Conservation (phyloP, 805 yeast species). For the Yamadazyma sp. region DNA sequence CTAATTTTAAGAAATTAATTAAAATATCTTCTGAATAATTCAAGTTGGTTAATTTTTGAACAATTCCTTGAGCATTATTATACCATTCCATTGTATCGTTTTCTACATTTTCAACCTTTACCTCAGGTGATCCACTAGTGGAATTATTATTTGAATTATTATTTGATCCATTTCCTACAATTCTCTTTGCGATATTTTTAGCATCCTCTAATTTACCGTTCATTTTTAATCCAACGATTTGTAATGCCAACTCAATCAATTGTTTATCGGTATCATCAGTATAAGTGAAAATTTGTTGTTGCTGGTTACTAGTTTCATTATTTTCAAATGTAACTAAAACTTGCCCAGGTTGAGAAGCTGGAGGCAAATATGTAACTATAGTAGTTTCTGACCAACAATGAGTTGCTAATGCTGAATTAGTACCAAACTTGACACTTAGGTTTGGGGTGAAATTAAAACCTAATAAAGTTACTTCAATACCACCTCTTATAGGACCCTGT, state of each 20-base stretch:
- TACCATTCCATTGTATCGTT: slow-evolving; percentile 39
- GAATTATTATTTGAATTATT: slow-evolving; percentile 22
- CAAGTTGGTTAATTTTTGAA: slow-evolving; percentile 44
- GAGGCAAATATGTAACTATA: slow-evolving; percentile 90
- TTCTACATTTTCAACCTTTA: slow-evolving; percentile 2
- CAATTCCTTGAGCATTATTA: slow-evolving; percentile 50
- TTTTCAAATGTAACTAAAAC: slow-evolving; percentile 82
- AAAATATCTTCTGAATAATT: slow-evolving; percentile 49
- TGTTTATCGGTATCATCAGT: slow-evolving; percentile 95
- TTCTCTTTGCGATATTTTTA: slow-evolving; percentile 84
- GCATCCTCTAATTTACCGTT: slow-evolving; percentile 95
- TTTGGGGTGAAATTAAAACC: slow-evolving; percentile 88
- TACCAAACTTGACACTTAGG: slow-evolving; percentile 81
- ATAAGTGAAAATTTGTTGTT: slow-evolving; percentile 76
- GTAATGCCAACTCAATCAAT: slow-evolving; percentile 89
- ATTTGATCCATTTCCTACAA: slow-evolving; percentile 56
- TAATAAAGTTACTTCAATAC: slow-evolving; percentile 87
- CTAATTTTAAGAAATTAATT: slow-evolving; percentile 50
- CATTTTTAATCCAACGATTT: slow-evolving; percentile 95
- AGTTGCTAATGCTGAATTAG: slow-evolving; percentile 72
- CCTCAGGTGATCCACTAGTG: slow-evolving; percentile 4
- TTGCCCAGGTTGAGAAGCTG: slow-evolving; percentile 85
- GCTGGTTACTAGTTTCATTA: slow-evolving; percentile 36
- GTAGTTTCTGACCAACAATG: slow-evolving; percentile 97
- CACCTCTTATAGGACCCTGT: slow-evolving; percentile 95